A percentile compares a stretch with the other conserved stretches of the same genome.
These are phyloP conservation scores for Sonneratia caseolaris DNA, from an alignment of 345 rosid genomes.

Conservation along the genomic window DNA sequence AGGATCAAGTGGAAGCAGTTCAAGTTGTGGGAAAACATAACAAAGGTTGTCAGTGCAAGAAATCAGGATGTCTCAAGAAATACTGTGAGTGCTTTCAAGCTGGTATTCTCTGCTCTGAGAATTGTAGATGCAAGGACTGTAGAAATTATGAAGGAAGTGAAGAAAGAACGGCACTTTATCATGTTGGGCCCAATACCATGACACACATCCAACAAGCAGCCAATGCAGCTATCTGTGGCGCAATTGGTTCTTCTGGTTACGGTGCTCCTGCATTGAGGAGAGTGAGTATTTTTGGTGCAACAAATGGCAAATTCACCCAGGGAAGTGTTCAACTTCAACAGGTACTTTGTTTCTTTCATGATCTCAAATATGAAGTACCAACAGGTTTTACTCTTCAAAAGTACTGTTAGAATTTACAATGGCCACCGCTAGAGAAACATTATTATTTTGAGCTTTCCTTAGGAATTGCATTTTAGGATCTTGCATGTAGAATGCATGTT, in stretches of 20 bases:
- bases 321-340: constrained; percentile 8
- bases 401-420: background rate
- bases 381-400: background rate
- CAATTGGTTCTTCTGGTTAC: constrained; percentile 55
- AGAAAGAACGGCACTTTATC: constrained; percentile 44
- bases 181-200: constrained; percentile 31
- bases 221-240: constrained; percentile 56
- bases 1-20: constrained; percentile 40
- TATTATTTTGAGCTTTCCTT: background rate
- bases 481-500: background rate
- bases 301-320: constrained; percentile 7
- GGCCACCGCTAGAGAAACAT: background rate
- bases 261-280: constrained; percentile 37
- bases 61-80: constrained; percentile 84
- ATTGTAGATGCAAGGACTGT: constrained; percentile 75
- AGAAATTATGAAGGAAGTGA: constrained; percentile 72
- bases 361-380: background rate
- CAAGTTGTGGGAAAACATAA: constrained; percentile 58
- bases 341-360: constrained; percentile 8
- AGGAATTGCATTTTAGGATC: background rate
- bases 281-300: constrained; percentile 1
- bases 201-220: constrained; percentile 51
- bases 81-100: constrained; percentile 94
- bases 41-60: constrained; percentile 88
- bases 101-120: constrained; percentile 70